Percentiles rank a stretch among this genome's conserved stretches.
Conservation (phyloP, 192 early-diverging fungal genomes). For the Backusella liffmaniae region DNA sequence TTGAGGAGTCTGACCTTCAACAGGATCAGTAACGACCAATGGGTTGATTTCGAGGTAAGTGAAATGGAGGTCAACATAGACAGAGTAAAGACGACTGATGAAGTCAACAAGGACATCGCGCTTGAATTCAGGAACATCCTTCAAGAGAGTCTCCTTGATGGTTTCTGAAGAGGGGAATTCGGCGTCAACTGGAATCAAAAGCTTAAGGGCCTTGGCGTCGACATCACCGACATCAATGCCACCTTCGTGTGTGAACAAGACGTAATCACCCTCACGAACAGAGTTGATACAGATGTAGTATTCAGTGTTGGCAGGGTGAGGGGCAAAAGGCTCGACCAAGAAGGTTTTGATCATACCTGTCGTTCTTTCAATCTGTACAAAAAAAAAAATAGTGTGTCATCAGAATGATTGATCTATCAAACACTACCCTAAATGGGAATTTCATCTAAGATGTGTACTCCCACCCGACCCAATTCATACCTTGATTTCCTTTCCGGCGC, state of each 20-base stretch:
- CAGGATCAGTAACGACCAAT: constrained; percentile 84
- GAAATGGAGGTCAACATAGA: constrained; percentile 96
- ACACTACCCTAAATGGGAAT: not conserved
- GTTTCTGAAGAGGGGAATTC: constrained; percentile 65
- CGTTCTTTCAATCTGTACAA: constrained; percentile 71
- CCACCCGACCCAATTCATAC: constrained; percentile 37
- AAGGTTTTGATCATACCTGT: constrained; percentile 91
- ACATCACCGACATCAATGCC: constrained; percentile 99
- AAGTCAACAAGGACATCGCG: constrained; percentile 85
- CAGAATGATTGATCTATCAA: constrained; percentile 8
- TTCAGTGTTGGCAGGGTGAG: constrained; percentile 89
- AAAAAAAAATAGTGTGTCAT: constrained; percentile 5
- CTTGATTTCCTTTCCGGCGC: constrained; percentile 84
- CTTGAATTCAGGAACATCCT: constrained; percentile 65
- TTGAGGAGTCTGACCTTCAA: constrained; percentile 53
- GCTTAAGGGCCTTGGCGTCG: constrained; percentile 90
- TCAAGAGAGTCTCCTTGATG: constrained; percentile 69
- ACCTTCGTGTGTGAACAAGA: constrained; percentile 98
- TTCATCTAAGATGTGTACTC: constrained; percentile 6
- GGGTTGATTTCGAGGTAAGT: constrained; percentile 99
- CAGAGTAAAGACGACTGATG: constrained; percentile 88
- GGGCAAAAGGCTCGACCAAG: constrained; percentile 92
- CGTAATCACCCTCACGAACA: constrained; percentile 91
- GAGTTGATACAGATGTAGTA: constrained; percentile 98
- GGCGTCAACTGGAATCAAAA: constrained; percentile 81